Evolutionary conservation across 2,329 filamentous ascomycete species (phyloP), one percentile per base, ranked within the genome.

Genomic region (Sphaerulina vaccinii): DNA sequence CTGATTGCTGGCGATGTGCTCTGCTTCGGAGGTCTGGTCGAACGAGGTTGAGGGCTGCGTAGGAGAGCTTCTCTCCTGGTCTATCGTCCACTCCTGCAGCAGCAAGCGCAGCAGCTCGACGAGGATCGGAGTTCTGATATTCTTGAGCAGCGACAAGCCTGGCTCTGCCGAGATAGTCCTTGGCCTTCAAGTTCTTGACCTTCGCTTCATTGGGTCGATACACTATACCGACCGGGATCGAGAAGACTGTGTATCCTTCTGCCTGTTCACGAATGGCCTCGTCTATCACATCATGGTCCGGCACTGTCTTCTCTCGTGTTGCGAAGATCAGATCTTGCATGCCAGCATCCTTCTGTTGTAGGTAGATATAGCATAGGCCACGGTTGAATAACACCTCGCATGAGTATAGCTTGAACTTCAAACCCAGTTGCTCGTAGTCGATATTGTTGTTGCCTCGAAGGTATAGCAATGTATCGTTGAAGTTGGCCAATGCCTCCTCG

Each of bases 231-330:
- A 97, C 91, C 0, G 93, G 93, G 47, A 97, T 97, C 0, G 91
- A 97, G 74, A 99, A 99, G 36, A 99, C 93, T 0, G 93, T 97
- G 68, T 99, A 99, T 40, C 92, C 93, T 88, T 96, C 90, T 54
- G 93, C 93, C 65, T 91, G 85, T 69, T 97, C 93, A 48, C 82
- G 79, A 61, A 99, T 97, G 3, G 93, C 93, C 71, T 99, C 93
- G 65, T 99, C 91, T 60, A 99, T 99, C 58, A 99, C 93, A 68
- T 95, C 89, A 73, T 99, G 93, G 64, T 97, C 92, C 49, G 92
- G 86, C 1, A 96, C 91, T 41, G 93, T 88, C 76, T 97, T 97
- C 72, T 97, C 93, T 71, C 96, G 93, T 21, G 89, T 88, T 0
- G 93, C 93, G 67, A 87, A 97, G 16, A 83, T 80, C 63, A 99